Base-by-base conservation (phyloP, 1,139 yeast species). In the Zygoascus sp. region DNA sequence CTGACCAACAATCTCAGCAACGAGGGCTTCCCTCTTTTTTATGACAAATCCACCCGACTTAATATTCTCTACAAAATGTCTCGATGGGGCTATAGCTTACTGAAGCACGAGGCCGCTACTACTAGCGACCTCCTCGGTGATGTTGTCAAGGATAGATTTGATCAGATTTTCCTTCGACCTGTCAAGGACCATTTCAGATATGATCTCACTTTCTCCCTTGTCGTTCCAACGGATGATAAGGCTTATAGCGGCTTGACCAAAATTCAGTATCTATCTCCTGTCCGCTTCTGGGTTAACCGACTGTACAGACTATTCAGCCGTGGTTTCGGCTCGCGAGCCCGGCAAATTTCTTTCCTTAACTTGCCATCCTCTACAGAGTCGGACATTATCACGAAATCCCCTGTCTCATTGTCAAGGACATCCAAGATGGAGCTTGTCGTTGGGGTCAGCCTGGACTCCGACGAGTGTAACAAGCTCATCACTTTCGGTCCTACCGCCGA, bases 21-120 rank as follows among this genome's bases (percentile, higher is more conserved):
- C 23, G 40, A 49, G 10, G 50, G 49, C 10, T 45, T 47, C 13
- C 57, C 59, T 9, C 37, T 95, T 0, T 66, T 89, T 10, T 83
- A 83, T 56, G 96, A 86, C 62, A 83, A 83, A 57, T 78, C 80
- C 49, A 75, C 83, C 11, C 83, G 82, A 58, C 73, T 89, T 49
- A 90, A 92, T 62, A 68, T 90, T 34, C 69, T 90, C 48, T 88
- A 92, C 78, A 88, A 87, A 62, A 81, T 89, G 83, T 77, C 90
- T 0, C 70, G 73, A 39, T 75, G 82, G 56, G 80, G 94, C 0
- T 86, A 87, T 60, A 69, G 72, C 40, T 61, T 75, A 35, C 70
- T 92, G 50, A 79, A 76, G 51, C 74, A 74, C 50, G 80, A 81
- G 56, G 95, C 97, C 0, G 67, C 64, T 32, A 80, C 83, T 55